Percentiles rank a stretch among this genome's conserved stretches.
Conservation (phyloP, 441 rosid species). For the Gossypium aridum region DNA sequence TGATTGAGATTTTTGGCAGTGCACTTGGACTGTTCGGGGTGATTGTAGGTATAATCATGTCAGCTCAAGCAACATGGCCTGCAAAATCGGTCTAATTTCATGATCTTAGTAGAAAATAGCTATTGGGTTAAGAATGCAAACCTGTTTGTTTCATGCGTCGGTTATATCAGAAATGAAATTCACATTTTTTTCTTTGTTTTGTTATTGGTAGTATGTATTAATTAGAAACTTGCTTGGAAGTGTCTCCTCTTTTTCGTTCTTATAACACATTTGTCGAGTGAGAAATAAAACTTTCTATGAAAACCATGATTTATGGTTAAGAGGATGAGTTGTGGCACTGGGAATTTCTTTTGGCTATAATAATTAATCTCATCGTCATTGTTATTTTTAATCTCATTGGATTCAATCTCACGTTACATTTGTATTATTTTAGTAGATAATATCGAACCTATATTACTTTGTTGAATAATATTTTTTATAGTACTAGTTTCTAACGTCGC, state of each 20-base stretch:
- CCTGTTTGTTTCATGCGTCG: conserved; percentile 6
- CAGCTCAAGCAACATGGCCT: conserved; percentile 99
- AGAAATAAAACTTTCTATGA: conserved; percentile 9
- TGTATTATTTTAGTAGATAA: too few species aligned
- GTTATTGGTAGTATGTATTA: conserved; percentile 17
- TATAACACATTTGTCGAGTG: conserved; percentile 12
- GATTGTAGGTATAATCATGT: conserved; percentile 96
- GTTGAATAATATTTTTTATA: too few species aligned
- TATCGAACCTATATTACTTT: too few species aligned
- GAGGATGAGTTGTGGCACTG: background rate
- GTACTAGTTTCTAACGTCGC: too few species aligned
- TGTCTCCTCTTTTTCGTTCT: conserved; percentile 12
- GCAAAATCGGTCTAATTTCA: conserved; percentile 29
- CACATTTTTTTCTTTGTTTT: conserved; percentile 14
- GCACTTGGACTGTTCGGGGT: conserved; percentile 97
- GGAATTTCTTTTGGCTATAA: background rate
- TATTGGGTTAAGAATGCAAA: conserved; percentile 6
- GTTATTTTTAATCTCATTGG: too few species aligned
- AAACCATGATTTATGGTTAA: background rate
- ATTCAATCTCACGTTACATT: too few species aligned
- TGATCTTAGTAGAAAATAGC: conserved; percentile 1
- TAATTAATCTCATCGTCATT: too few species aligned
- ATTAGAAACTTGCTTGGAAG: conserved; percentile 20
- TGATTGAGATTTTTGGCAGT: conserved; percentile 96
- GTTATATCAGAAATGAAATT: conserved; percentile 2